phyloP scores from a whole-genome alignment of 2,329 filamentous ascomycete genomes.

The Ilyonectria destructans region DNA sequence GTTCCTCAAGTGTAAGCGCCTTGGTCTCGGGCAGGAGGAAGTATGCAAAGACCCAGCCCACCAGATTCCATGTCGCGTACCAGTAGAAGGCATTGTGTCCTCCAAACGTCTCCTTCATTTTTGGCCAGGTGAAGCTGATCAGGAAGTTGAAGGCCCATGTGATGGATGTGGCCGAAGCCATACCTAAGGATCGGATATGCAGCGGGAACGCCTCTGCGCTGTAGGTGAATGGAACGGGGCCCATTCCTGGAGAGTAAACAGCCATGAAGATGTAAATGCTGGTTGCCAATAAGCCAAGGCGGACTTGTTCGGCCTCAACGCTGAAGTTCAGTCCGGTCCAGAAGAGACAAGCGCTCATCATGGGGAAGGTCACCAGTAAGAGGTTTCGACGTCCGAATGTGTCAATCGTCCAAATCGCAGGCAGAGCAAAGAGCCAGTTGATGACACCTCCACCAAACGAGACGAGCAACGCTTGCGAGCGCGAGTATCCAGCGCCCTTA shows the following conservation, averaged over 20 bases:
- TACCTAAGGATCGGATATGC: slow-evolving; percentile 55
- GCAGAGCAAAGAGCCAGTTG: slow-evolving; percentile 64
- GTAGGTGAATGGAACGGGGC: slow-evolving; percentile 57
- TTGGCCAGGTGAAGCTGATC: slow-evolving; percentile 54
- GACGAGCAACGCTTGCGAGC: slow-evolving; percentile 51
- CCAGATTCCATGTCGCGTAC: slow-evolving; percentile 64
- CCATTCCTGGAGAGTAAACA: slow-evolving; percentile 56
- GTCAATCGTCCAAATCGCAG: slow-evolving; percentile 59
- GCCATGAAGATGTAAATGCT: slow-evolving; percentile 57
- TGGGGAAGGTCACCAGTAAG: slow-evolving; percentile 52
- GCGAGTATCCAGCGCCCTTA: slow-evolving; percentile 46
- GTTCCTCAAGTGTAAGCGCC: slow-evolving; percentile 65
- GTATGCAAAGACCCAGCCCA: slow-evolving; percentile 65
- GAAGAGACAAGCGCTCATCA: slow-evolving; percentile 51
- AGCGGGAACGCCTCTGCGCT: slow-evolving; percentile 57
- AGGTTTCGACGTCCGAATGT: slow-evolving; percentile 69
- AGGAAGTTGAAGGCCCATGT: slow-evolving; percentile 56
- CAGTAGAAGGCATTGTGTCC: slow-evolving; percentile 56
- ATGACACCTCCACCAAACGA: slow-evolving; percentile 59
- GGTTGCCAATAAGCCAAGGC: slow-evolving; percentile 50
- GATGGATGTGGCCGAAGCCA: slow-evolving; percentile 57
- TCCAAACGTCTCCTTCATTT: slow-evolving; percentile 49
- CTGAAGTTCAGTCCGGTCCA: slow-evolving; percentile 51
- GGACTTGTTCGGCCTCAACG: slow-evolving; percentile 36
- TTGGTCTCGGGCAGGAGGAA: slow-evolving; percentile 68